A percentile compares a stretch with the other conserved stretches of the same genome.
Conservation (phyloP, 495 filamentous ascomycete species). For the Penicillium ochrochloron region DNA sequence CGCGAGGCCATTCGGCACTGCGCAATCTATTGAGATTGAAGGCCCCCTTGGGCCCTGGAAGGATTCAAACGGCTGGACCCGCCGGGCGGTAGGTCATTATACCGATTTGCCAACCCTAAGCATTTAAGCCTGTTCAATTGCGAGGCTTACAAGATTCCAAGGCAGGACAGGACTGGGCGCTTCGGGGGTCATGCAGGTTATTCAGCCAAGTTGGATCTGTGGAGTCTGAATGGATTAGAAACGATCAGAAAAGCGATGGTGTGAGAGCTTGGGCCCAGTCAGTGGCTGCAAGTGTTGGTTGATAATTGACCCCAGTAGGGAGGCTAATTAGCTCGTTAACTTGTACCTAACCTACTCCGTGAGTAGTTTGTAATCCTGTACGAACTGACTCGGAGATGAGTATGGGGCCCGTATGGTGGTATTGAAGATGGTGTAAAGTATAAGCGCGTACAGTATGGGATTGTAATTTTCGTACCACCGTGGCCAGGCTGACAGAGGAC, state of each 20-base stretch:
- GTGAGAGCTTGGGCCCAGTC: slow-evolving; percentile 18
- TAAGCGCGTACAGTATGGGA: background rate
- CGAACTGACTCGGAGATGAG: slow-evolving; percentile 3
- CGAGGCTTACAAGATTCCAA: background rate
- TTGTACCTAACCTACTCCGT: background rate
- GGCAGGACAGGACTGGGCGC: background rate
- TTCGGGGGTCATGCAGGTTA: slow-evolving; percentile 17
- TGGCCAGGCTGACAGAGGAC: background rate
- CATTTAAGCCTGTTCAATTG: background rate
- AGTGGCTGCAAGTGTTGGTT: background rate
- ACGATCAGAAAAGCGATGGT: background rate
- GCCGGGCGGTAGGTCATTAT: slow-evolving; percentile 4
- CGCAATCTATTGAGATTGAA: slow-evolving; percentile 17
- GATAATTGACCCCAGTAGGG: background rate
- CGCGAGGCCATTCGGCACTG: slow-evolving; percentile 9
- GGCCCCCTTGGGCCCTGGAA: slow-evolving; percentile 3
- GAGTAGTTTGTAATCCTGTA: background rate
- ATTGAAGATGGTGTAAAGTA: background rate
- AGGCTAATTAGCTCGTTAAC: background rate
- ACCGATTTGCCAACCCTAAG: slow-evolving; percentile 6
- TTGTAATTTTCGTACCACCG: background rate
- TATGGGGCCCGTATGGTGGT: slow-evolving; percentile 3
- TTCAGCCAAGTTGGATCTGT: slow-evolving; percentile 15
- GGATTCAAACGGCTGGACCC: slow-evolving; percentile 18
- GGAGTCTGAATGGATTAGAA: slow-evolving; percentile 4